phyloP scores from a whole-genome alignment of 805 yeast genomes.

The Barnettozyma sp. region DNA sequence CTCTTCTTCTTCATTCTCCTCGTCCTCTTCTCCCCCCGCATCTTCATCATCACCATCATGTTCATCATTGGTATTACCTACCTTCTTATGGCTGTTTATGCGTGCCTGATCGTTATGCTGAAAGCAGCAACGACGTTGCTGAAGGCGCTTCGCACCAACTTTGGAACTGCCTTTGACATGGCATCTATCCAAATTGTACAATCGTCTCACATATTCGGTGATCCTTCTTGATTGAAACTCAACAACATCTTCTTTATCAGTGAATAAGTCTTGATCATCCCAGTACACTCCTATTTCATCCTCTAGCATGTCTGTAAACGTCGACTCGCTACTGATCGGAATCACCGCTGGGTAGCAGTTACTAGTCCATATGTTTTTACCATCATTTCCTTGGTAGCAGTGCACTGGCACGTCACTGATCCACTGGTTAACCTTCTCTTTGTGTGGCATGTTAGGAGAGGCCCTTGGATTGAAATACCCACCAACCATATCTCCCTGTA shows the following conservation, averaged over 20 bases:
- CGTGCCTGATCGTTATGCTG: too few relatives aligned
- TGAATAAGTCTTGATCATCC: conserved; percentile 16
- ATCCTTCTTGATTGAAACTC: conserved; percentile 49
- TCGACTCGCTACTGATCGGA: conserved; percentile 16
- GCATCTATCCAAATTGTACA: conserved; percentile 33
- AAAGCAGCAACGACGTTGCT: too few relatives aligned
- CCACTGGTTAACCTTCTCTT: conserved; percentile 65
- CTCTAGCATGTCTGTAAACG: conserved; percentile 4
- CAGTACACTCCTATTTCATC: background rate
- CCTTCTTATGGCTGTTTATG: too few relatives aligned
- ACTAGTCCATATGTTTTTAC: conserved; percentile 25
- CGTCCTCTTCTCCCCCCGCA: too few relatives aligned
- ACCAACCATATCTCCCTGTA: conserved; percentile 31
- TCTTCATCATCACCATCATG: too few relatives aligned
- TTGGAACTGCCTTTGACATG: too few relatives aligned
- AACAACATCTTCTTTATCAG: conserved; percentile 39
- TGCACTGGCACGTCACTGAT: conserved; percentile 48
- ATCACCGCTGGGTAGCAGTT: conserved; percentile 49
- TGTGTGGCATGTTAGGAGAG: conserved; percentile 55
- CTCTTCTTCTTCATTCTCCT: too few relatives aligned
- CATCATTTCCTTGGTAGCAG: conserved; percentile 16
- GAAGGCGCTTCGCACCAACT: too few relatives aligned
- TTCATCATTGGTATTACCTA: too few relatives aligned
- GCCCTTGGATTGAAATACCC: conserved; percentile 52
- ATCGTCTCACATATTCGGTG: conserved; percentile 36